These are phyloP conservation scores for Oligophagozyma castellii DNA, from an alignment of 1,139 yeast species.

Conservation along the genomic window DNA sequence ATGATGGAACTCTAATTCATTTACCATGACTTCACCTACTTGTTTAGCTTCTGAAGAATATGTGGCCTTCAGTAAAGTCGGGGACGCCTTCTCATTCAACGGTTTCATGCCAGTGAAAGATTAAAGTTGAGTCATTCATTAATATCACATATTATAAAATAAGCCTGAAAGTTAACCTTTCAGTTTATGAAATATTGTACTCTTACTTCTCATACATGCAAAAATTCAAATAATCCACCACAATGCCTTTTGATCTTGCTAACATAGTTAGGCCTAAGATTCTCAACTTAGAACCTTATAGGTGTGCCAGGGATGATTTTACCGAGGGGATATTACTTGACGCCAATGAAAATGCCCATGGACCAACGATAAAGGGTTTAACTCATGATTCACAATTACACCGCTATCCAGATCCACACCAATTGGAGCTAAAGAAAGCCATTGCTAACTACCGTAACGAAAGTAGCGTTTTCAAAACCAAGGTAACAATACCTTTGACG, in stretches of 20 bases:
- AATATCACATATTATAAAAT: no score
- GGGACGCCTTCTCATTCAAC: no score
- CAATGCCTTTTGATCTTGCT: slow-evolving; percentile 18
- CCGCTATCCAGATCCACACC: slow-evolving; percentile 97
- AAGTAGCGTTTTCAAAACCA: slow-evolving; percentile 24
- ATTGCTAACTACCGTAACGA: slow-evolving; percentile 60
- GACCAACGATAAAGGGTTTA: slow-evolving; percentile 49
- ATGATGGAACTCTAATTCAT: no score
- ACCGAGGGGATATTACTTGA: slow-evolving; percentile 77
- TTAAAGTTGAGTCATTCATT: no score
- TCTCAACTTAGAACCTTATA: slow-evolving; percentile 66
- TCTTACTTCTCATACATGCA: no score
- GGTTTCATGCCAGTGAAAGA: no score
- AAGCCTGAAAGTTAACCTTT: no score
- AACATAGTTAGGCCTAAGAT: slow-evolving; percentile 71
- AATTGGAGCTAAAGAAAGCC: slow-evolving; percentile 57
- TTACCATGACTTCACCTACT: no score
- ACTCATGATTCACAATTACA: slow-evolving; percentile 44
- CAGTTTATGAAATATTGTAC: no score
- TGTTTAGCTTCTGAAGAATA: no score
- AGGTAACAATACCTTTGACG: slow-evolving; percentile 26
- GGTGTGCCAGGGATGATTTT: slow-evolving; percentile 93
- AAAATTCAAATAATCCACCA: no score
- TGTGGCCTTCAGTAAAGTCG: no score
- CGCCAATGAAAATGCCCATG: slow-evolving; percentile 93